Percentiles rank a stretch among this genome's conserved stretches.
Conservation (phyloP, 2,329 filamentous ascomycete genomes). For the Neoascochyta sp. region DNA sequence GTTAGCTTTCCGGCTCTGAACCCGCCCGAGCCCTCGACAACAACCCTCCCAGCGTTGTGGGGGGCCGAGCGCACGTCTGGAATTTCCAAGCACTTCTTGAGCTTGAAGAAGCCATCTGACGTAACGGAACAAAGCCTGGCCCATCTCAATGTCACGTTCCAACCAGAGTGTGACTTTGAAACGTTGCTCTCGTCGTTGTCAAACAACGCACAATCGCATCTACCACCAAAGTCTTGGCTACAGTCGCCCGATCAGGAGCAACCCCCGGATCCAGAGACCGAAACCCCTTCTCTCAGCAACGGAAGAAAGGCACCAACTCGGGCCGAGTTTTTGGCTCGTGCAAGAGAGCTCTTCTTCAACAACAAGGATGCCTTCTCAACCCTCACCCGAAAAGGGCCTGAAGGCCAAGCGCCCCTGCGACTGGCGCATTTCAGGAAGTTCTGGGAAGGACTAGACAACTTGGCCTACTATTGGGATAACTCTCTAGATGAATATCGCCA, state of each 20-base stretch:
- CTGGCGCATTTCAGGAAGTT: conserved; percentile 58
- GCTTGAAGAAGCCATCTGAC: conserved; percentile 42
- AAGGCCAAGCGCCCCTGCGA: conserved; percentile 47
- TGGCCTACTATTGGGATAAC: conserved; percentile 62
- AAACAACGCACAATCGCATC: conserved; percentile 34
- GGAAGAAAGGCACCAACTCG: conserved; percentile 47
- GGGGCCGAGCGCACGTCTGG: conserved; percentile 37
- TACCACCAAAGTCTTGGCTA: conserved; percentile 40
- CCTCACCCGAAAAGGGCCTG: conserved; percentile 48
- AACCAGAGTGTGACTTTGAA: conserved; percentile 37
- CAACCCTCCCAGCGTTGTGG: conserved; percentile 29
- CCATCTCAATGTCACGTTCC: conserved; percentile 43
- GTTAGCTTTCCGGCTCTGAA: conserved; percentile 51
- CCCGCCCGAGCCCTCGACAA: conserved; percentile 32
- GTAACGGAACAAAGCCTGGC: conserved; percentile 39
- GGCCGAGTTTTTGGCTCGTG: conserved; percentile 48
- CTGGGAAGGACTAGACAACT: conserved; percentile 56
- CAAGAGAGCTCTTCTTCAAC: conserved; percentile 51
- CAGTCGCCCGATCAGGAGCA: conserved; percentile 26
- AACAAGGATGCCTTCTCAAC: conserved; percentile 58
- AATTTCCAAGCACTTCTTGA: conserved; percentile 44
- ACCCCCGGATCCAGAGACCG: conserved; percentile 21
- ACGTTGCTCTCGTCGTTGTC: conserved; percentile 36
- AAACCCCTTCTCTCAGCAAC: conserved; percentile 43
- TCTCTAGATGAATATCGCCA: conserved; percentile 55